Evolutionary conservation across 192 early-diverging fungal genomes (phyloP).

Genomic region (Coemansia sp.): DNA sequence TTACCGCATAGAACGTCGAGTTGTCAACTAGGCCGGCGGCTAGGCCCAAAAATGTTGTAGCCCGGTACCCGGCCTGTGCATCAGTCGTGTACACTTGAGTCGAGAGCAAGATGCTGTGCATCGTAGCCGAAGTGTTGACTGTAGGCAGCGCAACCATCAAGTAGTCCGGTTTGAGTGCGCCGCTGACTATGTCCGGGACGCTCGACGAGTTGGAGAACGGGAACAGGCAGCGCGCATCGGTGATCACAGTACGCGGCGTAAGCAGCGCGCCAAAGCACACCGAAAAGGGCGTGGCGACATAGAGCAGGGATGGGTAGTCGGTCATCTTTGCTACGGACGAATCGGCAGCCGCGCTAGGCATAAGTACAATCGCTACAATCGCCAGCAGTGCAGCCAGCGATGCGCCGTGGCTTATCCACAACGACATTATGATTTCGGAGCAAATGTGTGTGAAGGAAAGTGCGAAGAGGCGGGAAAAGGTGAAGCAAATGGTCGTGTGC

Average conservation of each 20-base stretch:
- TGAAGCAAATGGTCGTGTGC: neutral
- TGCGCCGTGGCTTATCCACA: neutral
- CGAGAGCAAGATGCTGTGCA: conserved; percentile 52
- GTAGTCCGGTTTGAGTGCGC: conserved; percentile 38
- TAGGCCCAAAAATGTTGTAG: conserved; percentile 41
- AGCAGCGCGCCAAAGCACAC: conserved; percentile 49
- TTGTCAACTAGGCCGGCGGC: conserved; percentile 43
- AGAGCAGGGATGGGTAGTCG: conserved; percentile 40
- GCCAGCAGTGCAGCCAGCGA: conserved; percentile 5
- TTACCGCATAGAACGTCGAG: conserved; percentile 44
- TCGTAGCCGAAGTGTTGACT: conserved; percentile 27
- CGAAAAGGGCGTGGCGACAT: conserved; percentile 42
- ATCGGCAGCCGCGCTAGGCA: conserved; percentile 1
- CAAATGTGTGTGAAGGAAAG: neutral
- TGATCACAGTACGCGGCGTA: conserved; percentile 36
- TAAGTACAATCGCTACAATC: neutral
- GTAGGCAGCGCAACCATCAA: conserved; percentile 51
- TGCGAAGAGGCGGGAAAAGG: neutral
- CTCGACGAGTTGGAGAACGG: conserved; percentile 41
- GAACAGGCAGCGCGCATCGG: conserved; percentile 53
- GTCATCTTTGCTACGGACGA: conserved; percentile 27
- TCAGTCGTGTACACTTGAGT: conserved; percentile 34
- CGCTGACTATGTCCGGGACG: conserved; percentile 24
- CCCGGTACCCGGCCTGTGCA: conserved; percentile 30
- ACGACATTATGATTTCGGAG: neutral